Evolutionary conservation across 2,329 filamentous ascomycete species (phyloP).

Genomic region (Xylogone sp.): DNA sequence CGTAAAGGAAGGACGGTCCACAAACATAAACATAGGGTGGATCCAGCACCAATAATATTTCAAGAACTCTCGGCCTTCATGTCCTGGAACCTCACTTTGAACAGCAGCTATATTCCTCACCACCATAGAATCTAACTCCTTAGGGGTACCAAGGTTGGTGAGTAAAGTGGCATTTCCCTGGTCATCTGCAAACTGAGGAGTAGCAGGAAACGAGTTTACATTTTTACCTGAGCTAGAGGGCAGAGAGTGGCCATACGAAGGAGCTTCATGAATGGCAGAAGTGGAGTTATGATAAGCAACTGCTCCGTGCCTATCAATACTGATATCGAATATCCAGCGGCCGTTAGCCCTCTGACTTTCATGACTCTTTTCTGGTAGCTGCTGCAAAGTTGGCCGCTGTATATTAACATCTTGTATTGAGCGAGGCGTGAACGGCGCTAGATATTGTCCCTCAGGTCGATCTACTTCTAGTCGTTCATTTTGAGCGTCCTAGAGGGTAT

Average conservation of each 20-base stretch:
- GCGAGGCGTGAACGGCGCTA: background rate
- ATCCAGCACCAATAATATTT: slow-evolving; percentile 9
- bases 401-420: background rate
- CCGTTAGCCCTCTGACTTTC: background rate
- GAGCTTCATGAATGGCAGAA: background rate
- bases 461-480: background rate
- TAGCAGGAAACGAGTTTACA: background rate
- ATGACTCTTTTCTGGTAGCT: background rate
- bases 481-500: background rate
- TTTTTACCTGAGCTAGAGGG: background rate
- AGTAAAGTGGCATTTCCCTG: background rate
- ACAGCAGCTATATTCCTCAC: background rate
- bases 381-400: background rate
- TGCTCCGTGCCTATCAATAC: background rate
- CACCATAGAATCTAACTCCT: background rate
- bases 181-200: too few relatives aligned
- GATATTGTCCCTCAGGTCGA: background rate
- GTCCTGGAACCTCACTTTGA: background rate
- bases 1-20: slow-evolving; percentile 9
- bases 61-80: background rate
- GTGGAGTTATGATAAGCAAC: background rate
- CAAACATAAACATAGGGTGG: slow-evolving; percentile 4
- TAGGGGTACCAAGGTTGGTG: background rate
- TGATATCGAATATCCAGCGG: background rate
- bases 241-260: background rate